Base-by-base conservation (phyloP, 2,329 filamentous ascomycete genomes). In the Aspergillus sojae region DNA sequence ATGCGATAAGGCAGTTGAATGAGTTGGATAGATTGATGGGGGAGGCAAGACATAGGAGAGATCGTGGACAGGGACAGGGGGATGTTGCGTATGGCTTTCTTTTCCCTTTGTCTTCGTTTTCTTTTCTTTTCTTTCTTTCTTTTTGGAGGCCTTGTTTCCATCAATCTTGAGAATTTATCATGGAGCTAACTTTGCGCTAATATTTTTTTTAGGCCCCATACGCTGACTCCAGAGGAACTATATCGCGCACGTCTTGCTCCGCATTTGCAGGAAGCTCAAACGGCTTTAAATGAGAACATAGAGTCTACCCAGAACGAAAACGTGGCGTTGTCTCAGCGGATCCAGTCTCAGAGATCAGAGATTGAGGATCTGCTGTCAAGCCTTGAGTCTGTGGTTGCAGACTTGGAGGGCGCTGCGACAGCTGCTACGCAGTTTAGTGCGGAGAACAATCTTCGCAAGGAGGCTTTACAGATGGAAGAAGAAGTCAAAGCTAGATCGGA, bases 181-280 rank as follows among this genome's bases (percentile, higher is more conserved):
- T n/a, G 34, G 23, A 21, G 50, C 56, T 58, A 50, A 36, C n/a
- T 39, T 36, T 16, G 39, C 14, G 64, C 19, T 50, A 32, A 45
- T 23, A 34, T 62, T 43, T 21, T n/a, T 34, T 56, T 65, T 65
- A 88, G 86, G 39, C 84, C 86, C 21, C 87, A 89, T 75, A 87
- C 83, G 0, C 78, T 89, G 23, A 80, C 84, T 0, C 85, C 87
- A 0, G 77, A 83, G 32, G 82, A 85, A 55, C 78, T 89, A 12
- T 85, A 87, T 65, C 78, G 82, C 21, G 85, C 86, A n/a, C 86
- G 89, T 73, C 75, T 89, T 4, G 80, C 81, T 57, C 86, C 87
- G 0, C 85, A 85, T 62, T 76, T 89, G 57, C 77, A 81, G 50
- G 78, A 83, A 66, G 82, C 83, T 56, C 80, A 83, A 26, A 72